phyloP scores from a whole-genome alignment of 495 filamentous ascomycete genomes.

The Annulohypoxylon moriforme region DNA sequence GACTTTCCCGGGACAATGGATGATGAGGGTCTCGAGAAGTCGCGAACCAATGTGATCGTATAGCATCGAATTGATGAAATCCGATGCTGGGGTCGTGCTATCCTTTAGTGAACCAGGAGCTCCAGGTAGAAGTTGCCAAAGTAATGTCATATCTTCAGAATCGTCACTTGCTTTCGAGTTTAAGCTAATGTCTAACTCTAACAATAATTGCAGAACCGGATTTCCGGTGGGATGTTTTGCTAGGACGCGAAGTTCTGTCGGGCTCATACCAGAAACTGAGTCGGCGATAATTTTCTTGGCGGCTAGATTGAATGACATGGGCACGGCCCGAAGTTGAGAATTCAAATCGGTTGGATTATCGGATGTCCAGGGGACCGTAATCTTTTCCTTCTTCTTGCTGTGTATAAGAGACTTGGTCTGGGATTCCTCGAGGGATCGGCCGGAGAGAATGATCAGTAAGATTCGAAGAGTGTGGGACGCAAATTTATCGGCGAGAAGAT shows the following conservation, averaged over 20 bases:
- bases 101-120: constrained; percentile 59
- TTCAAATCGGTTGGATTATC: constrained; percentile 52
- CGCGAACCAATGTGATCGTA: constrained; percentile 92
- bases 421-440: constrained; percentile 74
- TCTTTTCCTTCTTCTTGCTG: constrained; percentile 89
- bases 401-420: constrained; percentile 76
- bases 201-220: constrained; percentile 84
- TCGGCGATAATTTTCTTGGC: constrained; percentile 82
- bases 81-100: constrained; percentile 54
- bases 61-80: constrained; percentile 84
- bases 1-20: constrained; percentile 80
- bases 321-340: constrained; percentile 69
- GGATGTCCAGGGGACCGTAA: constrained; percentile 63
- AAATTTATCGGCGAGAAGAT: constrained; percentile 84
- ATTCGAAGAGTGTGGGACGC: constrained; percentile 92
- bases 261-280: constrained; percentile 74
- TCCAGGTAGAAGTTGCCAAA: constrained; percentile 57
- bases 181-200: constrained; percentile 83
- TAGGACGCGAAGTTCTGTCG: constrained; percentile 78
- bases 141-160: constrained; percentile 47
- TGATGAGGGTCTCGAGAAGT: constrained; percentile 85
- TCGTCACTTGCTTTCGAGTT: constrained; percentile 72
- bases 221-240: constrained; percentile 90
- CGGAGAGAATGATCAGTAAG: constrained; percentile 85
- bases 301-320: constrained; percentile 78